Base-by-base conservation (phyloP, 352 stramenopile genomes). In the Globisporangium apiculatum region DNA sequence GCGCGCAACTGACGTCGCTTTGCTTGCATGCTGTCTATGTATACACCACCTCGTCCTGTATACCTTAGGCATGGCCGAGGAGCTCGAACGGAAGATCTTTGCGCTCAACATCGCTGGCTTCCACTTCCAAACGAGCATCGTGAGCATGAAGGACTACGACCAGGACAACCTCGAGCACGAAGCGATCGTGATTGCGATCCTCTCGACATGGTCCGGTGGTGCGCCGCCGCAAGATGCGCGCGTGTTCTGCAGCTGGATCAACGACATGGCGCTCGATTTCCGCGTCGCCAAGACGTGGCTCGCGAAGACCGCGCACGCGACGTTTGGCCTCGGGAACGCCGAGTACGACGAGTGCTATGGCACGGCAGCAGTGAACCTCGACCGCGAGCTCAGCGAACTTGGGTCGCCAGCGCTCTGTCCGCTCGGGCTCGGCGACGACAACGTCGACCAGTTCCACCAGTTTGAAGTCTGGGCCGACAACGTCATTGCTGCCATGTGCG, bases 111-210 rank as follows among this genome's bases (percentile, higher is more conserved):
- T 95, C 9, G 65, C 79, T 0, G 82, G 82, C 47, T 89, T 92
- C 66, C 76, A 89, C 59, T 90, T 91, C 65, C 81, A 91, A 60
- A 87, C 76, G 18, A 89, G 72, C 38, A 76, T 94, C n/a, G 79
- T 90, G 57, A 91, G 64, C 73, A 89, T 93, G 77, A 90, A 92
- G 58, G 83, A 95, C 60, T 94, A 92, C 57, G 85, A 94, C 49
- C 84, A 91, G 58, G 87, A 96, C 70, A 94, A 96, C 61, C 64
- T 96, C 45, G 87, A 95, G 77, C 80, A 94, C 36, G 87, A 96
- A 47, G 49, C 64, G 31, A 81, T 95, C 46, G 82, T 96, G 47
- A 75, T 96, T 17, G 81, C 80, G 1, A 76, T 96, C 52, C 60
- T 96, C 61, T 92, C 86, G 18, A 96, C 87, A 18, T 96, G 85